Evolutionary conservation across 371 early-diverging fungal genomes (phyloP).

Genomic region (Mortierella sp.): DNA sequence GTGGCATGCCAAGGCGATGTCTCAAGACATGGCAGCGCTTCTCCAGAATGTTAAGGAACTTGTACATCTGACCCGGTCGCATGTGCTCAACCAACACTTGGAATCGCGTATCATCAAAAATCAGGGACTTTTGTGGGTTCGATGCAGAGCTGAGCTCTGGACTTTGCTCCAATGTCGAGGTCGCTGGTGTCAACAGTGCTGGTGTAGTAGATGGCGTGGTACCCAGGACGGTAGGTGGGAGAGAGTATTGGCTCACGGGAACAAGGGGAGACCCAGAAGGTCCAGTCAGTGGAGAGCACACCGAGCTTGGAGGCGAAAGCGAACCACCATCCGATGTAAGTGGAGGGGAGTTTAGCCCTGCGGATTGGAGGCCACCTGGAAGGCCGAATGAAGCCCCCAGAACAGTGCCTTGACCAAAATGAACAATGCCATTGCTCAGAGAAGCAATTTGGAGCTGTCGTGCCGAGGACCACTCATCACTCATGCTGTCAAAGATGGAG

Average conservation of each 20-base stretch:
- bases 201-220: background rate
- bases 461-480: too few relatives aligned
- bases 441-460: too few relatives aligned
- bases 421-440: too few relatives aligned
- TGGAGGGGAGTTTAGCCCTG: background rate
- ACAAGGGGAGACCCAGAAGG: background rate
- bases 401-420: too few relatives aligned
- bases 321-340: background rate
- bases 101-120: constrained; percentile 52
- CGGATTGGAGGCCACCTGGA: too few relatives aligned
- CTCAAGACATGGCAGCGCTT: constrained; percentile 50
- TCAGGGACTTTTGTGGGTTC: constrained; percentile 31
- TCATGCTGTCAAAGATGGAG: too few relatives aligned
- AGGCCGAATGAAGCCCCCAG: too few relatives aligned
- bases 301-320: background rate
- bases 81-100: constrained; percentile 47
- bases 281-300: constrained; percentile 1
- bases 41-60: constrained; percentile 52
- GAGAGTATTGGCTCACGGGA: background rate
- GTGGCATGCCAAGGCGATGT: constrained; percentile 43
- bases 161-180: too few relatives aligned
- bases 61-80: constrained; percentile 53
- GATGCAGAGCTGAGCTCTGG: background rate
- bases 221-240: background rate
- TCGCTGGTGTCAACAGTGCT: background rate